Base-by-base conservation (phyloP, 441 rosid genomes). In the Euphorbia corollata region DNA sequence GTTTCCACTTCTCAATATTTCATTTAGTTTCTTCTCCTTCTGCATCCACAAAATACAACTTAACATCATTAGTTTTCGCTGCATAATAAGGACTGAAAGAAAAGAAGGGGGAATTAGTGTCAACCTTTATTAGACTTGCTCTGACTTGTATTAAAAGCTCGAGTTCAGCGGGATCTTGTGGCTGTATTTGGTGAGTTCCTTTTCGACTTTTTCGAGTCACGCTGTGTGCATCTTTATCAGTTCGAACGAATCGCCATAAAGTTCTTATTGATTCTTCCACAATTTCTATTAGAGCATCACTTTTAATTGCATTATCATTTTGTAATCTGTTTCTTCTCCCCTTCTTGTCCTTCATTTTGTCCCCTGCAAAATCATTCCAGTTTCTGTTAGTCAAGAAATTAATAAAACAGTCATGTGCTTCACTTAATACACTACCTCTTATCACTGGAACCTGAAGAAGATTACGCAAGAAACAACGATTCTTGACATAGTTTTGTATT, bases 361-460 rank as follows among this genome's bases (percentile, higher is more conserved):
- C 98, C 79, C 86, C 94, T 88, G 81, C 80, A 81, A n/a, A 34
- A 61, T 12, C 68, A 66, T 50, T 59, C n/a, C 48, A 30, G 34
- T 71, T 39, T 74, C 54, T 65, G 63, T 73, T 48, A 77, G 30
- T 45, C 24, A 68, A 7, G 5, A 11, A 1, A 19, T 4, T 45
- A 10, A 6, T 11, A 27, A 38, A 9, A 2, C 3, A 47, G 36
- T 32, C 6, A 6, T 32, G 6, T 36, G 3, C 9, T 36, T 36
- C 41, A 12, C 59, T 61, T 56, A 5, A 63, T 58, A 47, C n/a
- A 47, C 18, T 47, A 88, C 98, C 98, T 87, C 90, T 82, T 23
- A 93, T 87, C 24, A 87, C 83, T 10, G 98, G 97, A 71, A 93
- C 91, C 69, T 93, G 98, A 67, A 93, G 94, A 47, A 93, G 89